A percentile compares a stretch with the other conserved stretches of the same genome.
Conservation (phyloP, 2,329 filamentous ascomycete genomes). For the Dactylellina sp. region DNA sequence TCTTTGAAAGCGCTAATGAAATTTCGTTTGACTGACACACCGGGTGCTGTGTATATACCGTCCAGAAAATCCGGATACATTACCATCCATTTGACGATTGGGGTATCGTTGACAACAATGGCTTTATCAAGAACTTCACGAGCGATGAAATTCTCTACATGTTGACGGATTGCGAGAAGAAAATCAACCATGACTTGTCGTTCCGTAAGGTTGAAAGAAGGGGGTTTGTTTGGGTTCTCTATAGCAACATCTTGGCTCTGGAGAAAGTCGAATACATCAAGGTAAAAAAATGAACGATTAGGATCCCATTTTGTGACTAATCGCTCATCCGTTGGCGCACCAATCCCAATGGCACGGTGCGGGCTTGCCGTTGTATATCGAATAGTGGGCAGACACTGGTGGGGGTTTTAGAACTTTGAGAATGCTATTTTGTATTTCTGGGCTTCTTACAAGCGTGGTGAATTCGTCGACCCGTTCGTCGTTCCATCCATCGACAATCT, state of each 20-base stretch:
- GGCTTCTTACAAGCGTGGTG: conserved; percentile 17
- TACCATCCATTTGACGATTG: conserved; percentile 41
- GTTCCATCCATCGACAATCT: conserved; percentile 22
- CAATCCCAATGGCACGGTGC: conserved; percentile 22
- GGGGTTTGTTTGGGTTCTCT: conserved; percentile 16
- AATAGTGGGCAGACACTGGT: neutral
- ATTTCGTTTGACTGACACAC: conserved; percentile 26
- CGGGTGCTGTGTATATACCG: conserved; percentile 8
- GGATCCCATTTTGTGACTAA: conserved; percentile 19
- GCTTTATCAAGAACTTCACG: conserved; percentile 32
- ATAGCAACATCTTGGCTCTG: conserved; percentile 6
- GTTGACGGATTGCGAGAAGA: conserved; percentile 20
- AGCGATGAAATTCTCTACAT: conserved; percentile 32
- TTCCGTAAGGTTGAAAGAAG: conserved; percentile 26
- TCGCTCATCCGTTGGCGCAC: neutral
- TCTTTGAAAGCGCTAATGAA: conserved; percentile 39
- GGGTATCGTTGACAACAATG: conserved; percentile 38
- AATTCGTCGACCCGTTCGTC: too few relatives aligned
- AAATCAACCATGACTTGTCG: conserved; percentile 49
- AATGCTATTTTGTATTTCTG: neutral
- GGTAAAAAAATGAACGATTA: conserved; percentile 18
- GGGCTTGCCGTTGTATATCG: conserved; percentile 34
- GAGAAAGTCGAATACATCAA: conserved; percentile 27
- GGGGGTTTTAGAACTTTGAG: conserved; percentile 2
- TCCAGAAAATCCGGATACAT: conserved; percentile 42